A percentile compares a stretch with the other conserved stretches of the same genome.
These are phyloP conservation scores for Cryptococcus depauperatus DNA, from an alignment of 1,284 basidiomycete species.

Conservation along the genomic window DNA sequence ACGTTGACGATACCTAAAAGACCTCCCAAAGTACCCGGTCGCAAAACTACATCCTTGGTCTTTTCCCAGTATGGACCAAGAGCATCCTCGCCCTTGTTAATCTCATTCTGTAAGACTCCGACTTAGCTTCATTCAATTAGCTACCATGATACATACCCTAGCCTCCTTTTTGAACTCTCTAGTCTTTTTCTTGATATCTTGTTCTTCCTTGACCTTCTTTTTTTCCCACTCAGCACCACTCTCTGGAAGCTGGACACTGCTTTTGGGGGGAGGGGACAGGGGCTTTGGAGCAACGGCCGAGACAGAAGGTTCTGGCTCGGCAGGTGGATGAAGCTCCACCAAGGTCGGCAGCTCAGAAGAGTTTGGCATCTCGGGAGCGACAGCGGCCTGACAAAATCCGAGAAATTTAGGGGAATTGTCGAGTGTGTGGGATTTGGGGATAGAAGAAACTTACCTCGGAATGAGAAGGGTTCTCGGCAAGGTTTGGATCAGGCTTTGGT, in stretches of 20 bases:
- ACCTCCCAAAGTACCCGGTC: constrained; percentile 64
- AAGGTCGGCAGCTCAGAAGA: constrained; percentile 17
- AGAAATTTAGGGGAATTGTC: neutral
- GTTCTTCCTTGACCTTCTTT: constrained; percentile 14
- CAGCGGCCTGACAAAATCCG: constrained; percentile 24
- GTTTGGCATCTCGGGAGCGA: constrained; percentile 25
- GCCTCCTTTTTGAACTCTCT: constrained; percentile 49
- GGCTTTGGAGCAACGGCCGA: constrained; percentile 22
- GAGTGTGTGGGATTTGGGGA: neutral
- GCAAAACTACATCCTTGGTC: constrained; percentile 56
- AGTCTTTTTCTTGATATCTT: constrained; percentile 47
- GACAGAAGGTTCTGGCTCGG: constrained; percentile 23
- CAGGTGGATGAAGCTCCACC: constrained; percentile 19
- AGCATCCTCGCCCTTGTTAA: constrained; percentile 53
- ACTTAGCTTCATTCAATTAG: constrained; percentile 6
- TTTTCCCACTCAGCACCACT: constrained; percentile 18
- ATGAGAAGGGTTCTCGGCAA: constrained; percentile 34
- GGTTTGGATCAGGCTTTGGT: constrained; percentile 39
- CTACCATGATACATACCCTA: constrained; percentile 51
- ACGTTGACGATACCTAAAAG: constrained; percentile 67
- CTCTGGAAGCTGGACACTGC: constrained; percentile 21
- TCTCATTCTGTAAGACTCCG: constrained; percentile 16
- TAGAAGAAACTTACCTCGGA: neutral
- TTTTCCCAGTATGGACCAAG: constrained; percentile 53
- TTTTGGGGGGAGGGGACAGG: constrained; percentile 26